phyloP scores from a whole-genome alignment of 306 rosid species.

The Sphenostylis stenocarpa region DNA sequence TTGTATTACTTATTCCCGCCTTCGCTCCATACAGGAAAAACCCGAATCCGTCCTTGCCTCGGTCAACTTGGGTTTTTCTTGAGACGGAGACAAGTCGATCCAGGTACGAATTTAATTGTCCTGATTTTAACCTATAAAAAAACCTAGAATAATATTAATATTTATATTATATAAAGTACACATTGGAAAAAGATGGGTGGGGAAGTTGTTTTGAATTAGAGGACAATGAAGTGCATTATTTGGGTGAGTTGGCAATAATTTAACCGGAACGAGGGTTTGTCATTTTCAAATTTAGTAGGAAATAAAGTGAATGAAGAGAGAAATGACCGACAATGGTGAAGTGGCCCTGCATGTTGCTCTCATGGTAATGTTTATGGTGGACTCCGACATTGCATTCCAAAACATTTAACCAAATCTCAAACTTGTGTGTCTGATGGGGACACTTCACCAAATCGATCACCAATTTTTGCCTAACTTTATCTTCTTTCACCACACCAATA shows the following conservation, averaged over 20 bases:
- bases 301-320: background rate
- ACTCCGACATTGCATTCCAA: constrained; percentile 19
- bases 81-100: too few relatives aligned
- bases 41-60: too few relatives aligned
- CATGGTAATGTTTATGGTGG: constrained; percentile 9
- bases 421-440: constrained; percentile 36
- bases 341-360: constrained; percentile 15
- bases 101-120: too few relatives aligned
- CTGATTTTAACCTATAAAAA: too few relatives aligned
- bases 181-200: background rate
- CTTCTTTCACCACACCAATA: too few relatives aligned
- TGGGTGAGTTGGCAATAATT: background rate
- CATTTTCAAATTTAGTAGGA: background rate
- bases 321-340: constrained; percentile 44
- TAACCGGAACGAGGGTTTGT: background rate
- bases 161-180: background rate
- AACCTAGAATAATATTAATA: too few relatives aligned
- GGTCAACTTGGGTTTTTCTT: too few relatives aligned
- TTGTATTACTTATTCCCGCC: too few relatives aligned
- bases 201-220: background rate
- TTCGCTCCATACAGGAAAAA: too few relatives aligned
- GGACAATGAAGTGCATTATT: background rate
- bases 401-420: constrained; percentile 38
- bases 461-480: too few relatives aligned
- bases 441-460: too few relatives aligned